Evolutionary conservation across 2,329 filamentous ascomycete species (phyloP), one percentile per base, ranked within the genome.

Genomic region (Cladosporium velox): DNA sequence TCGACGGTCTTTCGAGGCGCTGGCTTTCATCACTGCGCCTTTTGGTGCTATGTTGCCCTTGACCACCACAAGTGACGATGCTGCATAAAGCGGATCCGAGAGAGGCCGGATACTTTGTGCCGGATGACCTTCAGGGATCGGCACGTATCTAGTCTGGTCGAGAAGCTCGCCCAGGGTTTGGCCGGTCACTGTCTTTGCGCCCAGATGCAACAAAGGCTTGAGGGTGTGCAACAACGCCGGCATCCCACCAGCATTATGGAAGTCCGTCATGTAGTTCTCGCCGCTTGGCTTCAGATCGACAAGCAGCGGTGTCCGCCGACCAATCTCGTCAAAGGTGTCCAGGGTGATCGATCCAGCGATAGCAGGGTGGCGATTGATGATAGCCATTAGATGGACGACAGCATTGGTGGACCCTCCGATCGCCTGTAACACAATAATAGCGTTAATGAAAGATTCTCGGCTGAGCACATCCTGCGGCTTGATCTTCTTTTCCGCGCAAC

Each of bases 191-290:
- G 82, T 84, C 72, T 73, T 74, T 5, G 82, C 83, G 14, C 79
- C 75, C 12, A 83, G 76, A 66, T 83, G 77, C 12, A 85, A 74
- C 3, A 84, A 73, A 5, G 82, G 81, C 6, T 78, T 77, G 4
- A 85, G 74, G 0, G 78, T 79, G 65, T 83, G 80, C 28, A 85
- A 68, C 8, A 85, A 70, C 3, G 80, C 80, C 28, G 81, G 70
- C 82, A 85, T 84, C 2, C 83, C 83, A 1, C 83, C 83, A 0
- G 82, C 82, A 65, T 84, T 83, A 67, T 85, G 83, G 65, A 85
- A 85, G 68, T 85, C 83, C 24, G 78, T 81, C 83, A 85, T 85
- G 68, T 84, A 84, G 67, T 84, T 84, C 66, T 83, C 81, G 2
- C 83, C 83, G 64, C 81, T 84, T 0, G 83, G 83, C 67, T 85